A percentile compares a stretch with the other conserved stretches of the same genome.
Conservation (phyloP, 2,329 filamentous ascomycete genomes). For the Pseudogymnoascus sp. region DNA sequence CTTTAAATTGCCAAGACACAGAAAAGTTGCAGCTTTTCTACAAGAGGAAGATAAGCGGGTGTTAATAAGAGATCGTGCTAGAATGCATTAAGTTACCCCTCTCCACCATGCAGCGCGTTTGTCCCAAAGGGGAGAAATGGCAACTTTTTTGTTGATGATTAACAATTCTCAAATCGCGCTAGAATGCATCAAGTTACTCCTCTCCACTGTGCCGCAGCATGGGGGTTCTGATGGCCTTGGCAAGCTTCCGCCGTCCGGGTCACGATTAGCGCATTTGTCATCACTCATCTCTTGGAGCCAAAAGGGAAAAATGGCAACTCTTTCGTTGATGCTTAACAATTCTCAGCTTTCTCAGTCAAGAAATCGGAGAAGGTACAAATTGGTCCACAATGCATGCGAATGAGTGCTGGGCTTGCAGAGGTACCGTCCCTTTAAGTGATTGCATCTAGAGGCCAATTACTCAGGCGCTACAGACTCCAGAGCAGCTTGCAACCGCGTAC, state of each 20-base stretch:
- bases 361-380: conserved; percentile 7
- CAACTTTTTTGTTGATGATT: conserved; percentile 13
- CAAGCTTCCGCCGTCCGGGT: background rate
- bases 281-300: conserved; percentile 6
- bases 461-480: conserved; percentile 17
- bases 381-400: conserved; percentile 16
- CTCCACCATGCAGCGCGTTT: conserved; percentile 10
- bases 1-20: conserved; percentile 15
- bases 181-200: background rate
- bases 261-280: background rate
- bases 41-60: conserved; percentile 12
- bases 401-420: conserved; percentile 20
- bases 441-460: conserved; percentile 10
- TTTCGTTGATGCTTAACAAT: conserved; percentile 12
- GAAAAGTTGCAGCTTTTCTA: conserved; percentile 15
- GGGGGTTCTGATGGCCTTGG: too few species aligned
- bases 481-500: conserved; percentile 14
- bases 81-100: conserved; percentile 5
- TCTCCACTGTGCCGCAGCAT: too few species aligned
- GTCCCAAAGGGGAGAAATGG: conserved; percentile 12
- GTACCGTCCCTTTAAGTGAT: conserved; percentile 14
- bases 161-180: conserved; percentile 11
- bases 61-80: conserved; percentile 8
- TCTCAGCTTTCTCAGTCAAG: conserved; percentile 11
- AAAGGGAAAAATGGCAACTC: conserved; percentile 13